These are phyloP conservation scores for Phytopythium montanum DNA, from an alignment of 352 stramenopile genomes.

Conservation along the genomic window DNA sequence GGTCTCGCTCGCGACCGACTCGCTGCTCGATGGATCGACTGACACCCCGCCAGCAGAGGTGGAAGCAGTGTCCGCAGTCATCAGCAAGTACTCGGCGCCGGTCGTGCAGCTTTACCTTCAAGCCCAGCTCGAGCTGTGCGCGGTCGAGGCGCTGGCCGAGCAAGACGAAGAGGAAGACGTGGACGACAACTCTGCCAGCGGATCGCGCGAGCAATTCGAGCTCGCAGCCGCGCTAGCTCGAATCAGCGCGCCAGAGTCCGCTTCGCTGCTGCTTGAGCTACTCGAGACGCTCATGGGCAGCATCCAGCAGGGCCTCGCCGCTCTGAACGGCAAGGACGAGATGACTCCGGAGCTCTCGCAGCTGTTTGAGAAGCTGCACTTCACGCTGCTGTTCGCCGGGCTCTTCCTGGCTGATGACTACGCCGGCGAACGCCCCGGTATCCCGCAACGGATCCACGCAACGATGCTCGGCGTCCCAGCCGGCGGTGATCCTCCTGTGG, in stretches of 20 bases:
- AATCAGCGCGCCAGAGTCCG: slow-evolving; percentile 52
- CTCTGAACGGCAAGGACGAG: slow-evolving; percentile 39
- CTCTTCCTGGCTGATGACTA: slow-evolving; percentile 82
- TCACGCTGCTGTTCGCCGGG: slow-evolving; percentile 69
- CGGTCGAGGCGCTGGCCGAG: slow-evolving; percentile 57
- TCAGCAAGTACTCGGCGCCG: slow-evolving; percentile 55
- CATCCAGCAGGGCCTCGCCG: slow-evolving; percentile 40
- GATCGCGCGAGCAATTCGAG: slow-evolving; percentile 63
- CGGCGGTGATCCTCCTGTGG: slow-evolving; percentile 21
- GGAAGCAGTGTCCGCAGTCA: slow-evolving; percentile 28
- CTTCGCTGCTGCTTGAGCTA: slow-evolving; percentile 51
- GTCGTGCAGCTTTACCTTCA: slow-evolving; percentile 79
- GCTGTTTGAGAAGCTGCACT: slow-evolving; percentile 77
- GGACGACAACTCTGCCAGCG: slow-evolving; percentile 70
- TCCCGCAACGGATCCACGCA: slow-evolving; percentile 53
- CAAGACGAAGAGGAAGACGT: slow-evolving; percentile 84
- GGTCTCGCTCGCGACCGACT: slow-evolving; percentile 65
- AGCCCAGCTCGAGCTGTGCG: slow-evolving; percentile 64
- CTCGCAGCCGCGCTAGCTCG: slow-evolving; percentile 63
- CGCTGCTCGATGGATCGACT: slow-evolving; percentile 38
- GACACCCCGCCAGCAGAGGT: slow-evolving; percentile 24
- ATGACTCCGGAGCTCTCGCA: slow-evolving; percentile 60
- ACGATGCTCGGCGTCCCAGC: slow-evolving; percentile 23
- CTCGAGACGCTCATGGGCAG: slow-evolving; percentile 52
- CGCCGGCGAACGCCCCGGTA: slow-evolving; percentile 62